These are phyloP conservation scores for Emmonsiellopsis sp. DNA, from an alignment of 2,329 filamentous ascomycete genomes.

Conservation along the genomic window DNA sequence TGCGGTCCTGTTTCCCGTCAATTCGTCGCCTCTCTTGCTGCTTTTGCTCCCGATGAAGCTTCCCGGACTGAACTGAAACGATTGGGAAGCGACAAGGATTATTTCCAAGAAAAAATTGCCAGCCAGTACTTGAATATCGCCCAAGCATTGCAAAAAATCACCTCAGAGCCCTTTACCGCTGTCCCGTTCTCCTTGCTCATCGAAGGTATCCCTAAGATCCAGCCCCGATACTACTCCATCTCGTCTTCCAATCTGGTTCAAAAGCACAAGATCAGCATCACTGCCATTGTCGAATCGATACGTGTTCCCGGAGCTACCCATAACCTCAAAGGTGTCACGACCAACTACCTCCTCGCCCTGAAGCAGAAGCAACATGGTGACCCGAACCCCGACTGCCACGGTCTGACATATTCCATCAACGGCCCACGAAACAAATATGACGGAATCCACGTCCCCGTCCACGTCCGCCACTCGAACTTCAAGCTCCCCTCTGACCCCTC, in stretches of 20 bases:
- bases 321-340: constrained; percentile 86
- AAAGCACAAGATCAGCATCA: constrained; percentile 90
- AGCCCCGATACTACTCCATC: constrained; percentile 98
- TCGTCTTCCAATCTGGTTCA: constrained; percentile 93
- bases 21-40: constrained; percentile 76
- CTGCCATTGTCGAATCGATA: constrained; percentile 83
- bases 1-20: constrained; percentile 93
- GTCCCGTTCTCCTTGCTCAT: constrained; percentile 93
- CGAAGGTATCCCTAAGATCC: constrained; percentile 87
- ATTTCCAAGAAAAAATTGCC: constrained; percentile 80
- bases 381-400: constrained; percentile 59
- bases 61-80: constrained; percentile 81
- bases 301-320: constrained; percentile 65
- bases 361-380: constrained; percentile 96
- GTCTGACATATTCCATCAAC: constrained; percentile 73
- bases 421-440: constrained; percentile 97
- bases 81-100: constrained; percentile 87
- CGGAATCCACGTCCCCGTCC: constrained; percentile 86
- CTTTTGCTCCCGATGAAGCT: constrained; percentile 78
- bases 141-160: constrained; percentile 66
- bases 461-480: constrained; percentile 97
- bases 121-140: constrained; percentile 82
- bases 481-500: constrained; percentile 92
- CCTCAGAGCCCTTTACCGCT: constrained; percentile 67
- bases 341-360: constrained; percentile 89